These are phyloP conservation scores for Brettanomyces custersianus DNA, from an alignment of 805 yeast genomes.

Conservation along the genomic window DNA sequence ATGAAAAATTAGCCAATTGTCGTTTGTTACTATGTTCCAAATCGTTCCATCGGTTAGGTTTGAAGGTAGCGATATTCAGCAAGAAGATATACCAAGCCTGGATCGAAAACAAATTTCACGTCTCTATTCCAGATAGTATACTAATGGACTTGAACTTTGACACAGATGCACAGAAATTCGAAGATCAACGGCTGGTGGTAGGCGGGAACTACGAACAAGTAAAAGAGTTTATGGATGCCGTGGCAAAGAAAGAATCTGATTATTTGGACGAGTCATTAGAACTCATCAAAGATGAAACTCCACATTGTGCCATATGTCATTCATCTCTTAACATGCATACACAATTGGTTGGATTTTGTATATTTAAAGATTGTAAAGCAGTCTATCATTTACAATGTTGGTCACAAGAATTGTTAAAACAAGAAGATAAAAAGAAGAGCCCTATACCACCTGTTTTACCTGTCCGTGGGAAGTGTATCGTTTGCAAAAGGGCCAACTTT, in stretches of 20 bases:
- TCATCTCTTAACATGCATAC: slow-evolving; percentile 5
- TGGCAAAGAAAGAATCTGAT: slow-evolving; percentile 7
- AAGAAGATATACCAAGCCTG: slow-evolving; percentile 24
- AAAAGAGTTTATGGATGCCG: slow-evolving; percentile 11
- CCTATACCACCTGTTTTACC: slow-evolving; percentile 18
- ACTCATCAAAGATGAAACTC: slow-evolving; percentile 5
- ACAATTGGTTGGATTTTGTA: slow-evolving; percentile 18
- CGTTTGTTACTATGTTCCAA: slow-evolving; percentile 32
- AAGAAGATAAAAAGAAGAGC: background rate
- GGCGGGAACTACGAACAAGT: slow-evolving; percentile 25
- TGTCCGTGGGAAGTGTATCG: slow-evolving; percentile 17
- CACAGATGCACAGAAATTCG: background rate
- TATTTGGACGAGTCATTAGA: slow-evolving; percentile 11
- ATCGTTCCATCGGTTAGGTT: slow-evolving; percentile 36
- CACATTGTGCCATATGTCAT: slow-evolving; percentile 11
- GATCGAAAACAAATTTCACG: slow-evolving; percentile 26
- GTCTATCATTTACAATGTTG: slow-evolving; percentile 29
- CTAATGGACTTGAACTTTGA: slow-evolving; percentile 8
- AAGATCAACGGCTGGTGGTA: slow-evolving; percentile 7
- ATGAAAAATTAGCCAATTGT: slow-evolving; percentile 39
- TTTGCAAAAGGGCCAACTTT: slow-evolving; percentile 17
- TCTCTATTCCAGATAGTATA: slow-evolving; percentile 16
- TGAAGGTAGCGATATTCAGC: slow-evolving; percentile 39
- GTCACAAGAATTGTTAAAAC: slow-evolving; percentile 12
- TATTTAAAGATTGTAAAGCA: slow-evolving; percentile 17